These are phyloP conservation scores for Citrus trifoliata DNA, from an alignment of 345 rosid species.

Conservation along the genomic window DNA sequence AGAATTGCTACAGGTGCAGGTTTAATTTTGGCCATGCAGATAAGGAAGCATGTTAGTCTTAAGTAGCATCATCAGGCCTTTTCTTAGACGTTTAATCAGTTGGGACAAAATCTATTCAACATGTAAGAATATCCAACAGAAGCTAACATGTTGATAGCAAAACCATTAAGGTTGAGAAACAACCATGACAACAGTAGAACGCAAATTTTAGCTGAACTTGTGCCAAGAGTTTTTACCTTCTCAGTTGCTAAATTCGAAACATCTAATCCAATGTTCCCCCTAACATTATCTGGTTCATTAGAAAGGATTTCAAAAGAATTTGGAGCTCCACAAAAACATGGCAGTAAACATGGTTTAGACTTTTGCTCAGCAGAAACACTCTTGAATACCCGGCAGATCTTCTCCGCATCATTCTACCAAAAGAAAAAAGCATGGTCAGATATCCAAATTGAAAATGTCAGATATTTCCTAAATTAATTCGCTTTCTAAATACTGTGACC, in stretches of 20 bases:
- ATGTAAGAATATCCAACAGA: not conserved
- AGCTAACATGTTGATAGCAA: not conserved
- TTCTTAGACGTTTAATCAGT: not conserved
- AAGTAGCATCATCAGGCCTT: not conserved
- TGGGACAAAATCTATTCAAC: not conserved
- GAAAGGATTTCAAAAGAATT: conserved; percentile 57
- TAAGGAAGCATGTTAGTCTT: not conserved
- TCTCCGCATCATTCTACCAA: conserved; percentile 65
- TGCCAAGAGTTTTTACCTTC: conserved; percentile 45
- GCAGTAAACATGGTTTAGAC: conserved; percentile 31
- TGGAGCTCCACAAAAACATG: conserved; percentile 49
- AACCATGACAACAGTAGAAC: not conserved
- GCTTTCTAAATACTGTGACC: not conserved
- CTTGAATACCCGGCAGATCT: conserved; percentile 48
- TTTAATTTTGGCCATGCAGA: not conserved
- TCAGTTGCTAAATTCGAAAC: conserved; percentile 42
- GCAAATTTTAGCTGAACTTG: conserved; percentile 17
- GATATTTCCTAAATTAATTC: not conserved
- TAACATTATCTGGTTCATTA: conserved; percentile 31
- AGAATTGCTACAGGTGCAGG: not conserved
- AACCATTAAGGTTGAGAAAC: not conserved
- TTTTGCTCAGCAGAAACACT: conserved; percentile 37
- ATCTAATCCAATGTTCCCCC: conserved; percentile 23
- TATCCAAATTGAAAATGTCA: not conserved
- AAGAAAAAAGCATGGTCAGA: conserved; percentile 14